These are phyloP conservation scores for Ophiocordyceps australis DNA, from an alignment of 2,329 filamentous ascomycete species.

Conservation along the genomic window DNA sequence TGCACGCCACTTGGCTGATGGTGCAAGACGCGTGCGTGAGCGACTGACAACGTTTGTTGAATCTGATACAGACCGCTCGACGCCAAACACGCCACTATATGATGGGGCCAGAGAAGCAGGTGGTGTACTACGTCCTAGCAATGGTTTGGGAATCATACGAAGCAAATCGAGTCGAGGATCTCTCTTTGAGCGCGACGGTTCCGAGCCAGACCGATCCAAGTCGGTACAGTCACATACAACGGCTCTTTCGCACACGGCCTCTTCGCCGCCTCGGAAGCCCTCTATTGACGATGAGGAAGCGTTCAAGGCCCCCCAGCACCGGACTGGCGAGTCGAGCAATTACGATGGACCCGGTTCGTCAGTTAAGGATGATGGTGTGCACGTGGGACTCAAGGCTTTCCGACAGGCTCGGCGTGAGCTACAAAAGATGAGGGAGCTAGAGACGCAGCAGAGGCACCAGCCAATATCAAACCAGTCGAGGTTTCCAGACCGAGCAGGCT, in stretches of 20 bases:
- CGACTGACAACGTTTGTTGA: constrained; percentile 53
- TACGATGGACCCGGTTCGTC: constrained; percentile 4
- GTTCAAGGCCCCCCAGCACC: no score
- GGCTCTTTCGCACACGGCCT: constrained; percentile 21
- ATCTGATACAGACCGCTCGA: constrained; percentile 27
- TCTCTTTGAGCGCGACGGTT: constrained; percentile 27
- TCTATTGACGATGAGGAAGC: no score
- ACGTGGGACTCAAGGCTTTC: constrained; percentile 36
- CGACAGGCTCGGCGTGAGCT: constrained; percentile 37
- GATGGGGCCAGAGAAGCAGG: no score
- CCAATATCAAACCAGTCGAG: constrained; percentile 4
- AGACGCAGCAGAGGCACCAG: constrained; percentile 24
- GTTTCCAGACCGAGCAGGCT: background rate
- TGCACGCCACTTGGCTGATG: constrained; percentile 51
- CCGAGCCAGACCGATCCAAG: constrained; percentile 27
- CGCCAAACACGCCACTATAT: constrained; percentile 13
- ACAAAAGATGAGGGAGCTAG: constrained; percentile 34
- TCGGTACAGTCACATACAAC: constrained; percentile 44
- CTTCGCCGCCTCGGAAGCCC: constrained; percentile 20
- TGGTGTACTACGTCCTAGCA: no score
- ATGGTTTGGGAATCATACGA: constrained; percentile 40
- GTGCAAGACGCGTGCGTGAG: constrained; percentile 54
- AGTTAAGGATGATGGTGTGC: constrained; percentile 20
- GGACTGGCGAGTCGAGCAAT: no score
- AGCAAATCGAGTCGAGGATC: constrained; percentile 52